Evolutionary conservation across 768 basidiomycete genomes (phyloP), one percentile per base, ranked within the genome.

Genomic region (Lactarius sp.): DNA sequence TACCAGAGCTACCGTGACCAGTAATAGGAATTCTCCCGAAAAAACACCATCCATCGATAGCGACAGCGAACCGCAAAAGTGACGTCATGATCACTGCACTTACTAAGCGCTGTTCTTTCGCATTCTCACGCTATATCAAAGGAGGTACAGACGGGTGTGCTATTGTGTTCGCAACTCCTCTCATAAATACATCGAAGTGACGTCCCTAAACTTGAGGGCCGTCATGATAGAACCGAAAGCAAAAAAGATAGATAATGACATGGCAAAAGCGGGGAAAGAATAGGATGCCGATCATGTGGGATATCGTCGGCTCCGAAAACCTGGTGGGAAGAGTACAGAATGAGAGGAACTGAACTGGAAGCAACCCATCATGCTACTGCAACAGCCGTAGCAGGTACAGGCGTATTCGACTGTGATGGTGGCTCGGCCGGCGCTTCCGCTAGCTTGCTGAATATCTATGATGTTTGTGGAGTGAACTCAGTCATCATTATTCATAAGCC

Each of bases 371-470:
- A 65, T 46, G 64, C 61, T n/a, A 65, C 49, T 10, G 58, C 68
- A 42, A 64, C 66, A 37, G 62, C 58, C 12, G 63, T 41, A 31
- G 34, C 37, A 12, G 67, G 60, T 8, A 60, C 50, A 18, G 59
- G 59, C 54, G 67, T 54, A n/a, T 16, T 60, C 18, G 64, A 46
- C 13, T 34, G 52, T 27, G 65, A 68, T 39, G 65, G 58, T 58
- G 66, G 55, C 2, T 20, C 34, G 4, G 20, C 33, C 4, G 57
- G 59, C 2, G 59, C 56, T 37, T 62, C 52, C 37, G 65, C 66
- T 18, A 68, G 56, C 56, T 68, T 68, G 46, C 41, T 59, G 56
- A 68, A 68, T 49, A 68, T 68, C 68, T 68, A 36, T 46, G 3
- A 36, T 16, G 20, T 41, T 41, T 8, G n/a, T 31, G 12, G 31